Conservation (phyloP, 495 filamentous ascomycete species). For the Penicillium manginii region DNA sequence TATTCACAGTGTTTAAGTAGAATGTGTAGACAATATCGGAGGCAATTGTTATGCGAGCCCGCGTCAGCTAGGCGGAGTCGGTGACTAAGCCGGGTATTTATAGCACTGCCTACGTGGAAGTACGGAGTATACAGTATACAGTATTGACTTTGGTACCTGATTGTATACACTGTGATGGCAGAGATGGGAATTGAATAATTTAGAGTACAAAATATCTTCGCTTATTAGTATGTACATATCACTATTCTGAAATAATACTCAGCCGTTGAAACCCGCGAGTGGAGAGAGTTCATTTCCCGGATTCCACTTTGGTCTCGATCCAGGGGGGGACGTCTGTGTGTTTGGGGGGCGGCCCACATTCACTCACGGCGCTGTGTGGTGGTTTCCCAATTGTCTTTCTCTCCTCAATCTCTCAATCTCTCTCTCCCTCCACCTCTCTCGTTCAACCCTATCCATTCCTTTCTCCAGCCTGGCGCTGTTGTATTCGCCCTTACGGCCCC, state of each 20-base stretch:
- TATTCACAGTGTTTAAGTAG: no score
- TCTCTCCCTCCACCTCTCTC: constrained; percentile 19
- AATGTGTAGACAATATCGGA: not conserved
- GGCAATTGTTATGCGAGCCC: constrained; percentile 7
- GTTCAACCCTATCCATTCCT: constrained; percentile 11
- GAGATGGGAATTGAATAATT: not conserved
- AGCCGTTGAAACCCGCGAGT: not conserved
- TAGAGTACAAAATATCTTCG: no score
- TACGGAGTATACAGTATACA: not conserved
- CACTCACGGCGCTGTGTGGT: no score
- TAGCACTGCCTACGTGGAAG: not conserved
- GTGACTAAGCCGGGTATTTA: constrained; percentile 17
- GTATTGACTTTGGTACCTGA: not conserved
- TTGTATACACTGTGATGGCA: no score
- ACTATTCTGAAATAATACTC: not conserved
- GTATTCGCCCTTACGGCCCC: constrained; percentile 9
- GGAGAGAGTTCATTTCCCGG: constrained; percentile 9
- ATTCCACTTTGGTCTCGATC: constrained; percentile 24
- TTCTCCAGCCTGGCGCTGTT: constrained; percentile 31
- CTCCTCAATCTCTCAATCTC: constrained; percentile 18
- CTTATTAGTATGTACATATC: no score
- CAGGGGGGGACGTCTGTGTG: constrained; percentile 21
- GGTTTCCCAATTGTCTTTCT: no score
- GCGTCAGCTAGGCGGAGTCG: constrained; percentile 13
- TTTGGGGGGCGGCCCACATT: constrained; percentile 25